Base-by-base conservation (phyloP, 2,329 filamentous ascomycete genomes). In the Ophiosphaerella herpotricha region DNA sequence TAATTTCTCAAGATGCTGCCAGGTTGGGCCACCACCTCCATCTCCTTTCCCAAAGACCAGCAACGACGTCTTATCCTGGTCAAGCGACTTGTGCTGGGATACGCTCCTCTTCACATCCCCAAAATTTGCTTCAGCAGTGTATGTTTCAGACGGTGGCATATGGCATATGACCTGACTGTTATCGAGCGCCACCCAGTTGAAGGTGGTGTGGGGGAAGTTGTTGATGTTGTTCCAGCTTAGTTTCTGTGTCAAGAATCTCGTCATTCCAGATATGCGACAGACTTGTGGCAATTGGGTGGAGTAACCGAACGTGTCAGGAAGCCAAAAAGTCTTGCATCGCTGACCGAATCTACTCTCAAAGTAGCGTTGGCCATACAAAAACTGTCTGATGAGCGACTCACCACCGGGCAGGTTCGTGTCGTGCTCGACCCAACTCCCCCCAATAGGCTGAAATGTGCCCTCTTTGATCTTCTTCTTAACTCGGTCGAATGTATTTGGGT, bases 151-250 rank as follows among this genome's bases (percentile, higher is more conserved):
- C 1, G 94, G 94, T 3, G 92, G 86, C 94, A 99, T 99, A 69
- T 99, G 94, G 73, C 93, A 97, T 55, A 99, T 85, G 59, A 99
- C 94, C 69, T 97, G 94, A 67, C 90, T 96, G 50, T 94, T 93
- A 72, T 99, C 94, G 12, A 97, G 84, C 11, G 91, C 85, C 29
- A 99, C 92, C 94, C 94, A 99, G 74, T 96, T 96, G 81, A 99
- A 99, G 0, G 94, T 97, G 5, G 94, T 97, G 70, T 97, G 94
- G 0, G 94, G 94, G 77, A 97, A 99, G 68, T 89, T 96, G 77
- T 97, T 97, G 82, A 97, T 97, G 72, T 97, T 97, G 79, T 97
- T 97, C 94, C 94, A 99, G 79, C 93, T 97, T 52, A 99, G 80
- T 78, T 99, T 99, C 74, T 99, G 94, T 0, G 94, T 99, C 67